A percentile compares a stretch with the other conserved stretches of the same genome.
Conservation (phyloP, 148 eudicot species). For the Spergularia marina region DNA sequence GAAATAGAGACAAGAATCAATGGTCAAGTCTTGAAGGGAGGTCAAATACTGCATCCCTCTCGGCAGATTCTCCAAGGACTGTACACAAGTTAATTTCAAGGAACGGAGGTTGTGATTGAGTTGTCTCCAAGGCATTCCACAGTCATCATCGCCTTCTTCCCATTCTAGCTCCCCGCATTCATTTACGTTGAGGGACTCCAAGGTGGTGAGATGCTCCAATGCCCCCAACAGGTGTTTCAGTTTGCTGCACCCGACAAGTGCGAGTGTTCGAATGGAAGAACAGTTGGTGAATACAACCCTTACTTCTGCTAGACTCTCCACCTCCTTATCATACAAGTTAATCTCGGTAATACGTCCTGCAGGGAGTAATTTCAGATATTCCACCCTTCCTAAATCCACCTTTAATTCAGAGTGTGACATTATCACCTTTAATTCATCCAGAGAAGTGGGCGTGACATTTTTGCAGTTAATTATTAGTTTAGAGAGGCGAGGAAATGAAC, state of each 20-base stretch:
- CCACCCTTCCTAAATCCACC: background rate
- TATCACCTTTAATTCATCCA: background rate
- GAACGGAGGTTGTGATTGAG: background rate
- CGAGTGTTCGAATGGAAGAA: constrained; percentile 15
- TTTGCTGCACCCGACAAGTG: background rate
- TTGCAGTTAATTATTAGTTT: background rate
- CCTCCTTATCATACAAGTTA: background rate
- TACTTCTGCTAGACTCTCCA: constrained; percentile 12
- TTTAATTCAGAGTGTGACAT: fast-evolving
- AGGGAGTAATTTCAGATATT: constrained; percentile 3
- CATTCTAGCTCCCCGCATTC: too few relatives aligned
- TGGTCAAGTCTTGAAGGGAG: background rate
- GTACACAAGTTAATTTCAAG: background rate
- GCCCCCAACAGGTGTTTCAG: constrained; percentile 12
- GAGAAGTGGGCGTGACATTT: background rate
- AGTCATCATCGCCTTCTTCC: background rate
- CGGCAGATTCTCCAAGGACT: background rate
- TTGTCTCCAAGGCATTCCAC: background rate
- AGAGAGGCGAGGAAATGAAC: background rate
- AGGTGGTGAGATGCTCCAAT: constrained; percentile 23
- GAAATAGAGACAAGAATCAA: background rate
- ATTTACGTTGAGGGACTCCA: constrained; percentile 9
- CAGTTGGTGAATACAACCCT: constrained; percentile 12
- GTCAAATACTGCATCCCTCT: constrained; percentile 13
- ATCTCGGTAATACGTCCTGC: background rate